Percentiles rank a stretch among this genome's conserved stretches.
phyloP scores from a whole-genome alignment of 169 alveolate genomes.

The Plasmodium vivax region DNA sequence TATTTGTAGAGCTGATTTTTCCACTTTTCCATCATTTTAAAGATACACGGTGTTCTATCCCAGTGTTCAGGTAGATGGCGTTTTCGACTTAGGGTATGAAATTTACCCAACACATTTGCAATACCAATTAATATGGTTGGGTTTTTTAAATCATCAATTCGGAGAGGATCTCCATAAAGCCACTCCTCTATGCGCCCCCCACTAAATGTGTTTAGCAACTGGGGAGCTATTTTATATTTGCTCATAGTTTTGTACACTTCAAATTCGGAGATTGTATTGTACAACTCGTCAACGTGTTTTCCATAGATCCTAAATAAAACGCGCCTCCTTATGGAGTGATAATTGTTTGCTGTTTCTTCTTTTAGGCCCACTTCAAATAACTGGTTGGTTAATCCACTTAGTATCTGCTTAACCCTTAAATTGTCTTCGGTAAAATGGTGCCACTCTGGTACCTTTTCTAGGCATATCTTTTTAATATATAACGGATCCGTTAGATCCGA shows the following conservation, averaged over 20 bases:
- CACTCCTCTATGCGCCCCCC: conserved; percentile 88
- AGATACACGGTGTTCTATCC: conserved; percentile 78
- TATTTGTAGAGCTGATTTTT: conserved; percentile 24
- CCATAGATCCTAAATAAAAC: conserved; percentile 83
- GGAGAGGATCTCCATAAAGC: conserved; percentile 84
- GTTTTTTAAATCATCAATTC: conserved; percentile 76
- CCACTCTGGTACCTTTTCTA: conserved; percentile 79
- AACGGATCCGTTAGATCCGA: conserved; percentile 79
- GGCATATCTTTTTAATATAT: conserved; percentile 76
- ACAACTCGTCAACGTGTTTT: conserved; percentile 78
- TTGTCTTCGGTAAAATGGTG: conserved; percentile 42
- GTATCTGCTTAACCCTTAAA: conserved; percentile 78
- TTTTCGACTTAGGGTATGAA: conserved; percentile 60
- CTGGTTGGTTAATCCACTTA: conserved; percentile 81
- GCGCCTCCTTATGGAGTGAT: conserved; percentile 47
- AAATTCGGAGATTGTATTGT: conserved; percentile 79
- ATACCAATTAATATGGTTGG: conserved; percentile 77
- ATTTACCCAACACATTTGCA: conserved; percentile 78
- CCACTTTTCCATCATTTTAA: conserved; percentile 74
- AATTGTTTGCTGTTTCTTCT: conserved; percentile 32
- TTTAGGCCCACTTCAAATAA: conserved; percentile 77
- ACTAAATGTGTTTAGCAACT: conserved; percentile 75
- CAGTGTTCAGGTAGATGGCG: conserved; percentile 64
- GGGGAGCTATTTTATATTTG: conserved; percentile 80
- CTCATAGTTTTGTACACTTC: conserved; percentile 84